A percentile compares a stretch with the other conserved stretches of the same genome.
Conservation (phyloP, 202 grass and related monocot species). For the Alloteropsis angusta region DNA sequence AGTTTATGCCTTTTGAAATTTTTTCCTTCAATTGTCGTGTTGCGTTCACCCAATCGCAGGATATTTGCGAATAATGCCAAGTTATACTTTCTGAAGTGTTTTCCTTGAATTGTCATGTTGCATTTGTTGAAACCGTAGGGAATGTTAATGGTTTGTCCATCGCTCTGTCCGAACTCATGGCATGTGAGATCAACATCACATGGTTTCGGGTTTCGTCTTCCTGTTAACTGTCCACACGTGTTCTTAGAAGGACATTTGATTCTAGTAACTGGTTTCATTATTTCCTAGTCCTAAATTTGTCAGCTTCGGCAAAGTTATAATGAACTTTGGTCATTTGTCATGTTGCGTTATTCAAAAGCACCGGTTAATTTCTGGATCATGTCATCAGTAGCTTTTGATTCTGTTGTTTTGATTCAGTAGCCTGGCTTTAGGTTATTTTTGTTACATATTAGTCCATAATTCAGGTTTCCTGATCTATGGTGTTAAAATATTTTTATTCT, state of each 20-base stretch:
- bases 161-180: not conserved
- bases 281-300: not conserved
- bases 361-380: not conserved
- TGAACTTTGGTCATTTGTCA: not conserved
- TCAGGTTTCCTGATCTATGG: not conserved
- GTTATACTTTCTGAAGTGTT: slow-evolving; percentile 18
- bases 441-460: not conserved
- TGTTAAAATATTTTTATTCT: not conserved
- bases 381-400: not conserved
- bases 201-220: not conserved
- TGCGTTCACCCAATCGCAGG: not conserved
- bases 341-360: not conserved
- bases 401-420: not conserved
- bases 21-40: not conserved
- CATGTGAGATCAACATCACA: not conserved
- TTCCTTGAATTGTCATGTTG: not conserved
- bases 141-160: not conserved
- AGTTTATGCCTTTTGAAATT: slow-evolving; percentile 1
- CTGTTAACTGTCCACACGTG: not conserved
- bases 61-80: not conserved
- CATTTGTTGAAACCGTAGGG: not conserved
- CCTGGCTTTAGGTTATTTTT: slow-evolving; percentile 4
- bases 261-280: not conserved
- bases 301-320: not conserved
- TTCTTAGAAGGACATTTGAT: not conserved